Base-by-base conservation (phyloP, 2,329 filamentous ascomycete species). In the Pseudocercospora fijiensis region DNA sequence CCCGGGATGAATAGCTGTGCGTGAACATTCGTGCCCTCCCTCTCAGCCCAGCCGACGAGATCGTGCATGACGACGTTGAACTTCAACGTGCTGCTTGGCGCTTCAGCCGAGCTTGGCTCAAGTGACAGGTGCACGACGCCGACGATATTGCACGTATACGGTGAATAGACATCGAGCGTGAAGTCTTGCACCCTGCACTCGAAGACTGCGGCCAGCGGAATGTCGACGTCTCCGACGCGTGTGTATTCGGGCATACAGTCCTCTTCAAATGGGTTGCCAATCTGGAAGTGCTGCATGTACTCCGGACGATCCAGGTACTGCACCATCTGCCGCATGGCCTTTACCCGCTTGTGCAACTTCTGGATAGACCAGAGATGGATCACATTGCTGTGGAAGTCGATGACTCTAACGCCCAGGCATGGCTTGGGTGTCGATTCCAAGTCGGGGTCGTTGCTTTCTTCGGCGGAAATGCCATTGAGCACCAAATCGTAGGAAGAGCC, bases 41-140 rank as follows among this genome's bases (percentile, higher is more conserved):
- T 87, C 78, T 99, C 95, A 0, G 95, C 90, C 71, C 99, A 99
- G 0, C 95, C 95, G 37, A 95, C 81, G 79, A 99, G 86, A 74
- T 98, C 92, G 73, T 96, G 93, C 91, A 99, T 96, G 30, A 98
- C 93, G 4, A 98, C 93, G 72, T 98, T 99, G 80, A 99, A 99
- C 76, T 98, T 99, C 63, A 98, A 81, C 2, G 91, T 97, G 63
- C 91, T 95, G 11, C 91, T 90, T 13, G 95, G 95, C 3, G 93
- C 94, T 72, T 96, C 89, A 1, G 94, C 93, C 55, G 92, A 94
- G 0, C 94, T 98, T 13, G 95, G 95, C 74, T 99, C 95, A 6
- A 99, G 81, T 0, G 94, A 94, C 41, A 99, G 81, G 72, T 92
- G 91, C 69, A 99, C 86, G 61, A 97, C 94, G 51, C 94, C 95